Percentiles rank a stretch among this genome's conserved stretches.
These are phyloP conservation scores for Alternaria brassicicola DNA, from an alignment of 2,329 filamentous ascomycete species.

Conservation along the genomic window DNA sequence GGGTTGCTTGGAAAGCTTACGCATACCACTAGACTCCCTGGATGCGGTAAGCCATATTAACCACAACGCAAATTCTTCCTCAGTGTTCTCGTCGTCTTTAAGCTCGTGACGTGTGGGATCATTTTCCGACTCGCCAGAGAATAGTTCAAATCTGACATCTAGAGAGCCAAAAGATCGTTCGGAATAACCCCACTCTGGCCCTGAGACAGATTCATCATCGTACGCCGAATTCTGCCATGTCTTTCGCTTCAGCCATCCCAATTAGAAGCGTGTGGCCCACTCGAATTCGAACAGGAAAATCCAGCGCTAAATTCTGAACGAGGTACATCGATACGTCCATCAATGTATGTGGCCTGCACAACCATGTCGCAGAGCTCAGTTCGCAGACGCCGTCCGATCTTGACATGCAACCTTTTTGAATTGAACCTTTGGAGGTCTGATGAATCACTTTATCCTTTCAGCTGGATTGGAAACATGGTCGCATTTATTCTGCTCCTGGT, in stretches of 20 bases:
- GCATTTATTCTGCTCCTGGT: too few relatives aligned
- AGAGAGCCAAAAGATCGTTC: background rate
- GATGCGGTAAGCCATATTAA: background rate
- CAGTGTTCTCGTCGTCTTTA: background rate
- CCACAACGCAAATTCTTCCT: background rate
- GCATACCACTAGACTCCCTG: background rate
- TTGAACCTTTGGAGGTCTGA: too few relatives aligned
- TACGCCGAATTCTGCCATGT: background rate
- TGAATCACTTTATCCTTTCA: too few relatives aligned
- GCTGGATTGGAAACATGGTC: too few relatives aligned
- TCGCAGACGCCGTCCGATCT: background rate
- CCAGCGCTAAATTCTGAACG: background rate
- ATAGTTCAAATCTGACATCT: background rate
- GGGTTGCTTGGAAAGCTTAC: background rate
- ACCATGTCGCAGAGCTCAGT: background rate
- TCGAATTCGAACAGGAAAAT: background rate
- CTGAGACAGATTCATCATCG: background rate
- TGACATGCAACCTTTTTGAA: too few relatives aligned
- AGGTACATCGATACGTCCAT: background rate
- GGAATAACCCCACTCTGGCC: background rate
- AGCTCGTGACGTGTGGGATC: background rate
- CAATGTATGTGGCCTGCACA: background rate
- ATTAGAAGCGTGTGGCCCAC: background rate
- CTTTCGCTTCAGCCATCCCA: background rate
- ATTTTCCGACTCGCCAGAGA: background rate